A percentile compares a stretch with the other conserved stretches of the same genome.
phyloP scores from a whole-genome alignment of 805 yeast genomes.

The Sugiyamaella chiloensis region DNA sequence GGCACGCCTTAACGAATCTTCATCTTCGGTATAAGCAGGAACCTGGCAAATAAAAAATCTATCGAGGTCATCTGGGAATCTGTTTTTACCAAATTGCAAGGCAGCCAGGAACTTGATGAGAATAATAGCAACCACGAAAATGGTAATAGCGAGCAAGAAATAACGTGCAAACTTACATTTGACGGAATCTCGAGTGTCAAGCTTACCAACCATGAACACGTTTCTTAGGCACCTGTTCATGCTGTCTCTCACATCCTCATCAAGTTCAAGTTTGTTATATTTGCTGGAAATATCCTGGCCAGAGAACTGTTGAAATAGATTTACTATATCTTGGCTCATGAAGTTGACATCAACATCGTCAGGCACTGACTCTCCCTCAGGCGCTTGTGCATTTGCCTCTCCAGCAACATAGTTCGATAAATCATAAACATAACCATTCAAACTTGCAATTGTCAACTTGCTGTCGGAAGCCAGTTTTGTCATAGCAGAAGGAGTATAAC shows the following conservation, averaged over 20 bases:
- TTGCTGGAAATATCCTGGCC: slow-evolving; percentile 37
- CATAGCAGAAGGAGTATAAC: slow-evolving; percentile 35
- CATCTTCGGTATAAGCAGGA: slow-evolving; percentile 63
- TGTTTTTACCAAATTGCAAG: slow-evolving; percentile 36
- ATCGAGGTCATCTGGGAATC: slow-evolving; percentile 38
- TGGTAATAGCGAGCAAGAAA: slow-evolving; percentile 39
- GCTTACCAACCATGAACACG: slow-evolving; percentile 39
- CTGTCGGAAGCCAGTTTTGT: slow-evolving; percentile 26
- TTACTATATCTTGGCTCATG: slow-evolving; percentile 31
- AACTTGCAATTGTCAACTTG: slow-evolving; percentile 29
- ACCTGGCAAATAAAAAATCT: slow-evolving; percentile 43
- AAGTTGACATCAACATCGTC: slow-evolving; percentile 30
- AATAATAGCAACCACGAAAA: slow-evolving; percentile 37
- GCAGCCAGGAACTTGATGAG: slow-evolving; percentile 40
- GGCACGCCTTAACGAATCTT: slow-evolving; percentile 51
- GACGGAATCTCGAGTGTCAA: slow-evolving; percentile 39
- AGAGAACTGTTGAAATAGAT: slow-evolving; percentile 33
- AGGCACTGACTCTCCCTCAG: slow-evolving; percentile 28
- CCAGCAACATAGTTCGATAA: slow-evolving; percentile 37
- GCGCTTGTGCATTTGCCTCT: slow-evolving; percentile 32
- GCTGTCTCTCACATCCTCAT: slow-evolving; percentile 24
- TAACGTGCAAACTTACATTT: slow-evolving; percentile 41
- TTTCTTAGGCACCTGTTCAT: slow-evolving; percentile 38
- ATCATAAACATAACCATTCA: slow-evolving; percentile 39
- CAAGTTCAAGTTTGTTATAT: slow-evolving; percentile 28